A percentile compares a stretch with the other conserved stretches of the same genome.
Evolutionary conservation across 371 early-diverging fungal species (phyloP).

Genomic region (Coemansia sp.): DNA sequence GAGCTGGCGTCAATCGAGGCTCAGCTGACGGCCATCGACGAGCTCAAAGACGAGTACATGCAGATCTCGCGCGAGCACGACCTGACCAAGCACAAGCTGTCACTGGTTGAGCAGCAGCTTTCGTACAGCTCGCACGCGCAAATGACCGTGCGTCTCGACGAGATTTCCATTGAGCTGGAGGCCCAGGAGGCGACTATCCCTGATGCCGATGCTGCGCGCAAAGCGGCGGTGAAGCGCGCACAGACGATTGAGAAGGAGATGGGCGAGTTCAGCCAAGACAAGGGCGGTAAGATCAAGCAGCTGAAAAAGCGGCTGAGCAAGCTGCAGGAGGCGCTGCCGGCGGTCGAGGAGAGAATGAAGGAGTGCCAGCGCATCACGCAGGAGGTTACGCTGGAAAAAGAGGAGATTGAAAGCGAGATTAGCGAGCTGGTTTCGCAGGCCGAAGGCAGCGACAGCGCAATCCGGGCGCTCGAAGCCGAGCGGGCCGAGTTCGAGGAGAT

Average conservation of each 20-base stretch:
- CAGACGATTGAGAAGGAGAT: constrained; percentile 81
- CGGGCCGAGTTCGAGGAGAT: constrained; percentile 36
- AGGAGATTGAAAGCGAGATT: constrained; percentile 46
- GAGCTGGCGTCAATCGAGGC: constrained; percentile 56
- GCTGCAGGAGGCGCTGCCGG: constrained; percentile 49
- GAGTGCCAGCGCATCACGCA: constrained; percentile 56
- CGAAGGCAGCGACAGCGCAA: constrained; percentile 32
- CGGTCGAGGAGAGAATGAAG: constrained; percentile 57
- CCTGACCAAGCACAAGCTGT: constrained; percentile 70
- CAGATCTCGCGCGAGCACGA: constrained; percentile 64
- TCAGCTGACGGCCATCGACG: constrained; percentile 55
- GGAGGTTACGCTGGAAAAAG: constrained; percentile 57
- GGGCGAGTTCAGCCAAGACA: constrained; percentile 81
- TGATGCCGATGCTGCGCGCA: constrained; percentile 20
- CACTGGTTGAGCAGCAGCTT: constrained; percentile 68
- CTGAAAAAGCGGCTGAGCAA: constrained; percentile 64
- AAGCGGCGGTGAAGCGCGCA: constrained; percentile 28
- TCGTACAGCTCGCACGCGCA: constrained; percentile 66
- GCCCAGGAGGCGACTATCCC: constrained; percentile 31
- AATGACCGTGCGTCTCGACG: constrained; percentile 40
- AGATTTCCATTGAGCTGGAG: constrained; percentile 39
- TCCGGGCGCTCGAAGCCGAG: constrained; percentile 30
- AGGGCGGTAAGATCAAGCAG: constrained; percentile 81
- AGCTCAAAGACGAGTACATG: constrained; percentile 54
- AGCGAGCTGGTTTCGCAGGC: constrained; percentile 30